Evolutionary conservation across 345 rosid genomes (phyloP).

Genomic region (Aegle marmelos): DNA sequence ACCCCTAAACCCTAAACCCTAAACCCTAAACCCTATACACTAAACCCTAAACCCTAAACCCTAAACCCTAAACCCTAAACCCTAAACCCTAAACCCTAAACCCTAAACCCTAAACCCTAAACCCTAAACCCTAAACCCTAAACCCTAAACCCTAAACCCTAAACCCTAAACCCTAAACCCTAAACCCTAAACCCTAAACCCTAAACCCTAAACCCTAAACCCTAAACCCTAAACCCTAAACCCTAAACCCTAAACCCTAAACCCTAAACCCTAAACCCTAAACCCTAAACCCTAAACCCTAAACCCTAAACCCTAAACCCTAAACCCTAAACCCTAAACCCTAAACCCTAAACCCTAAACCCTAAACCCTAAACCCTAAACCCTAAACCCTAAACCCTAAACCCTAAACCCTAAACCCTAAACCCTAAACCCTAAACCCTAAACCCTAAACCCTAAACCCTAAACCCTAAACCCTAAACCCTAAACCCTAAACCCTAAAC

Average conservation of each 20-base stretch:
- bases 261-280: neutral
- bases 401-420: slow-evolving; percentile 3
- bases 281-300: neutral
- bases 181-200: neutral
- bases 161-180: slow-evolving; percentile 2
- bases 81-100: neutral
- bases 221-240: neutral
- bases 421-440: neutral
- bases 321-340: neutral
- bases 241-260: neutral
- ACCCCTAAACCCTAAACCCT: neutral
- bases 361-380: slow-evolving; percentile 4
- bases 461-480: neutral
- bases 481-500: too few relatives aligned
- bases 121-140: slow-evolving; percentile 4
- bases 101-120: neutral
- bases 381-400: neutral
- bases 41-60: neutral
- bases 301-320: neutral
- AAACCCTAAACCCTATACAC: neutral
- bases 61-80: neutral
- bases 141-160: slow-evolving; percentile 4
- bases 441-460: neutral
- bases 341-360: neutral
- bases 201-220: neutral